A percentile compares a stretch with the other conserved stretches of the same genome.
Conservation (phyloP, 2,329 filamentous ascomycete species). For the Pestalotiopsis sp. region DNA sequence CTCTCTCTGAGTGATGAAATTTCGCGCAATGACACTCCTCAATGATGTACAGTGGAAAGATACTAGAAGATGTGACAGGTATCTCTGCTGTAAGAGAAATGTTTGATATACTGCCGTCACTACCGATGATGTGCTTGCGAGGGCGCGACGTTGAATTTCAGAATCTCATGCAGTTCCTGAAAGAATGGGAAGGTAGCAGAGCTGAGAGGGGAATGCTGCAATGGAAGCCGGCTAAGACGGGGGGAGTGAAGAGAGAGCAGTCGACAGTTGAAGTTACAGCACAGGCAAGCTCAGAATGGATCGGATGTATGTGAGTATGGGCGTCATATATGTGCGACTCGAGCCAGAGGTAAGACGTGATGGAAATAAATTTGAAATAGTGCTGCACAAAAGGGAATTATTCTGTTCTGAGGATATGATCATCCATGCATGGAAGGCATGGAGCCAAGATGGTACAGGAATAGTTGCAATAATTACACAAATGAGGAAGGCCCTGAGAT, state of each 20-base stretch:
- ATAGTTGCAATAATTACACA: neutral
- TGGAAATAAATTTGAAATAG: neutral
- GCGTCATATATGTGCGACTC: neutral
- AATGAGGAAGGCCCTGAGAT: conserved; percentile 3
- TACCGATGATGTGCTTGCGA: neutral
- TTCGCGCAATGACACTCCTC: neutral
- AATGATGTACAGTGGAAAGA: neutral
- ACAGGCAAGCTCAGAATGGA: neutral
- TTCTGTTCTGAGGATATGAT: neutral
- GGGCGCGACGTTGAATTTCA: neutral
- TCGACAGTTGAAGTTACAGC: neutral
- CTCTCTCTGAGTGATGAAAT: neutral
- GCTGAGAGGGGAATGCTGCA: neutral
- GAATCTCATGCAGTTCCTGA: neutral
- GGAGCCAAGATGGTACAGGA: neutral
- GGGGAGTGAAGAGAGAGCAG: neutral
- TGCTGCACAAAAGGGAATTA: neutral
- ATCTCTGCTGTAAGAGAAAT: neutral
- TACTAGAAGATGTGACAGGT: neutral
- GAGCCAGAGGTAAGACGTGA: neutral
- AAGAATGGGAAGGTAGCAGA: neutral
- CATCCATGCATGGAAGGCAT: neutral
- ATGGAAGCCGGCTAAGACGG: neutral
- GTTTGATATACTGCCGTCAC: neutral
- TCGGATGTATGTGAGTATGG: neutral